These are phyloP conservation scores for Dendrobium chrysotoxum DNA, from an alignment of 106 monocot species.

Conservation along the genomic window DNA sequence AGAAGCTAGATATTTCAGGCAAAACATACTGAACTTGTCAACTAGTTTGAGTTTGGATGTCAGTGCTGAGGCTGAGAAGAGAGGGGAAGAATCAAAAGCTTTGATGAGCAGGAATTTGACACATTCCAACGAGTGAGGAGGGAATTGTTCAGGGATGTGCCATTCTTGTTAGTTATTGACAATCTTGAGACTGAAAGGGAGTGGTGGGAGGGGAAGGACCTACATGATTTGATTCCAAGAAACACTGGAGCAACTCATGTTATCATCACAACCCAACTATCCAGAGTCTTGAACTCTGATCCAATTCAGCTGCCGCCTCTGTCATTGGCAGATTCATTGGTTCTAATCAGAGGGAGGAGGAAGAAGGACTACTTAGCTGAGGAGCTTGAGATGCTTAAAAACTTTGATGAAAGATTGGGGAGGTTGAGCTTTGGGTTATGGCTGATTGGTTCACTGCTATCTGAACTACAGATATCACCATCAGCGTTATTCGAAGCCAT, in stretches of 20 bases:
- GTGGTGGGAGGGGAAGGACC: constrained; percentile 96
- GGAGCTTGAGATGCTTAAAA: constrained; percentile 40
- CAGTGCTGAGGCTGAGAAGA: constrained; percentile 83
- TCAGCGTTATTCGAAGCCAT: constrained; percentile 53
- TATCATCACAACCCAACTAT: constrained; percentile 60
- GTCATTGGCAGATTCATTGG: constrained; percentile 44
- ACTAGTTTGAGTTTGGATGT: constrained; percentile 62
- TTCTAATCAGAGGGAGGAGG: constrained; percentile 48
- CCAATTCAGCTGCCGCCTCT: constrained; percentile 57
- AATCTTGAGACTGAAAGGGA: constrained; percentile 85
- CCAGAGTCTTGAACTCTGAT: constrained; percentile 73
- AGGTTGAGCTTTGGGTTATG: constrained; percentile 56
- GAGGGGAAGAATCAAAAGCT: constrained; percentile 60
- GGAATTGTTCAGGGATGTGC: constrained; percentile 80
- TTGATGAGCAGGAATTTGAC: constrained; percentile 87
- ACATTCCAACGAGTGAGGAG: constrained; percentile 81
- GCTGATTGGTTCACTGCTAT: constrained; percentile 55
- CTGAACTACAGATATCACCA: constrained; percentile 48
- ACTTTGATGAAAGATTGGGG: constrained; percentile 47
- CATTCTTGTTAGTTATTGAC: constrained; percentile 80
- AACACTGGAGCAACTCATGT: constrained; percentile 87
- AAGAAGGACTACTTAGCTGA: constrained; percentile 59
- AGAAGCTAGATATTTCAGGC: constrained; percentile 71
- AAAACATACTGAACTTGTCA: constrained; percentile 75
- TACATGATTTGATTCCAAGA: constrained; percentile 82